These are phyloP conservation scores for Bretschneidera sinensis DNA, from an alignment of 345 rosid genomes.

Conservation along the genomic window DNA sequence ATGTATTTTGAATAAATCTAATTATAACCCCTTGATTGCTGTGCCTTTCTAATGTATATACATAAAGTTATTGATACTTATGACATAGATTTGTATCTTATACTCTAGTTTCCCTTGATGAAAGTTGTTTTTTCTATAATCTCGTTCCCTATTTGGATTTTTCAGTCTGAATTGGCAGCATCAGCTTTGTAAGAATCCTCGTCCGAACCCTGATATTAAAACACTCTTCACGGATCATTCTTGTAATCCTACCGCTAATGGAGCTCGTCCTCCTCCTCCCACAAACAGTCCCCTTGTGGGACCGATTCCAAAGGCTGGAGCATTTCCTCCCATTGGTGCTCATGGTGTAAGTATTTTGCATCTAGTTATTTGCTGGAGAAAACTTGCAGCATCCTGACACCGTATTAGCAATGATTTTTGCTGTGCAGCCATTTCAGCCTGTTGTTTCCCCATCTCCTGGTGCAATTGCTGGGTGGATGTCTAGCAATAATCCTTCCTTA, in stretches of 20 bases:
- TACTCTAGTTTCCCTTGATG: neutral
- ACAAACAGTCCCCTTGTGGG: conserved; percentile 56
- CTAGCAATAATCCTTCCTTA: conserved; percentile 41
- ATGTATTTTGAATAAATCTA: no score
- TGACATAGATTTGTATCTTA: neutral
- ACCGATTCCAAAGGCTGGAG: conserved; percentile 63
- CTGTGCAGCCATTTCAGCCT: conserved; percentile 74
- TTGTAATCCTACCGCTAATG: conserved; percentile 57
- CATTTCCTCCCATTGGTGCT: conserved; percentile 64
- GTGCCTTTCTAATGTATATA: neutral
- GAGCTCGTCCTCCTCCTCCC: conserved; percentile 70
- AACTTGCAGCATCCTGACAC: conserved; percentile 1
- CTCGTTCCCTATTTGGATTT: conserved; percentile 12
- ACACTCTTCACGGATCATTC: conserved; percentile 82
- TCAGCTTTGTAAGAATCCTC: conserved; percentile 90
- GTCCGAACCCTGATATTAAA: conserved; percentile 88
- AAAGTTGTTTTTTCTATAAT: conserved; percentile 6
- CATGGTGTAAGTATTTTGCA: conserved; percentile 57
- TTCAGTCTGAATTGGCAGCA: conserved; percentile 95
- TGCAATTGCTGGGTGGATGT: conserved; percentile 79
- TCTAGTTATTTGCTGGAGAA: conserved; percentile 1
- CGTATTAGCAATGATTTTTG: conserved; percentile 3
- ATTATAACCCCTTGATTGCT: conserved; percentile 1
- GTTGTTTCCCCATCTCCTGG: conserved; percentile 57
- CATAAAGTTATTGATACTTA: neutral